Conservation (phyloP, 768 basidiomycete species). For the Stropharia rugosoannulata region DNA sequence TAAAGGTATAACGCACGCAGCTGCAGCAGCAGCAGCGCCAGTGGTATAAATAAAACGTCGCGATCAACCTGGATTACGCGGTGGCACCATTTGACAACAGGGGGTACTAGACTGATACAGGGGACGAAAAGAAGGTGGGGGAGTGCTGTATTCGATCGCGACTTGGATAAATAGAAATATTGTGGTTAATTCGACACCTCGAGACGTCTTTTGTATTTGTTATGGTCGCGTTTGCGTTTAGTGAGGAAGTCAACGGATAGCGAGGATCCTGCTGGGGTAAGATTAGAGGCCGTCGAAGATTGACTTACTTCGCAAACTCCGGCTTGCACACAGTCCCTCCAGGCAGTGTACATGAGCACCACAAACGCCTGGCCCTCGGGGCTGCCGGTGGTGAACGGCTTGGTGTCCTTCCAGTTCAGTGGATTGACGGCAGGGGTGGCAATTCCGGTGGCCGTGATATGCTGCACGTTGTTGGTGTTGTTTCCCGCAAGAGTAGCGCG, state of each 20-base stretch:
- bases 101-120: too few species aligned
- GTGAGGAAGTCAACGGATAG: neutral
- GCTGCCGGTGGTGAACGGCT: slow-evolving; percentile 33
- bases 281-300: neutral
- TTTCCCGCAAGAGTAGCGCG: slow-evolving; percentile 25
- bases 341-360: slow-evolving; percentile 38
- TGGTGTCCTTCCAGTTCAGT: slow-evolving; percentile 34
- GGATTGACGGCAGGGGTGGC: slow-evolving; percentile 40
- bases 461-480: slow-evolving; percentile 23
- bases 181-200: too few species aligned
- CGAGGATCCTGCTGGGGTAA: neutral
- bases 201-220: neutral
- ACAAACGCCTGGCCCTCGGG: slow-evolving; percentile 43
- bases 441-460: slow-evolving; percentile 29
- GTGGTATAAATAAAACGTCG: too few species aligned
- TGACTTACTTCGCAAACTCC: slow-evolving; percentile 15
- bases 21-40: too few species aligned
- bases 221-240: neutral
- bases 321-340: slow-evolving; percentile 37
- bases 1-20: too few species aligned
- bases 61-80: too few species aligned
- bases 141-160: too few species aligned
- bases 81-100: too few species aligned
- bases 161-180: too few species aligned
- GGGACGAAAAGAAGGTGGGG: too few species aligned